Base-by-base conservation (phyloP, 176 grass and related monocot genomes). In the Cenchrus fungigraminus region DNA sequence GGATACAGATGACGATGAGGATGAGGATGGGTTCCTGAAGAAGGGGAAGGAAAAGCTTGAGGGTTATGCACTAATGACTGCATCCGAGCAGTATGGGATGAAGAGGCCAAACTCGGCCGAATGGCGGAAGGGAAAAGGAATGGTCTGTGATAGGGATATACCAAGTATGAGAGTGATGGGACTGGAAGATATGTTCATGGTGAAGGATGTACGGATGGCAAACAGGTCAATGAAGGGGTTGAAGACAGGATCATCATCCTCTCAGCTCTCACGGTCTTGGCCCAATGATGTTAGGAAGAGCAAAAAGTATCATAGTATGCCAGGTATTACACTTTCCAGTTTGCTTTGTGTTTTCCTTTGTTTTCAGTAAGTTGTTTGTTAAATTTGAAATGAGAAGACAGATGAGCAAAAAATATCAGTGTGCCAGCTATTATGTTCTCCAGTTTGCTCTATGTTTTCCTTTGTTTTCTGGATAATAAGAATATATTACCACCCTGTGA, bases 191-290 rank as follows among this genome's bases (percentile, higher is more conserved):
- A 32, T 91, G 59, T 66, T 95, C 63, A 74, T 77, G 65, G 68
- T 93, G 78, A 95, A 98, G 62, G 91, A 98, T 85, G 62, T 66
- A 25, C 60, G 91, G 60, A 74, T 82, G 86, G 55, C 78, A 59
- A 90, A 72, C 32, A 55, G 71, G 50, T 82, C 77, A 62, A 84
- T 77, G 50, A 88, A 91, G 73, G 80, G 79, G 12, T 55, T 3
- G 1, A 85, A 85, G 50, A 81, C 82, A 73, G 81, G 58, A 58
- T 87, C 84, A 43, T 83, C 86, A 22, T 90, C 92, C 44, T 90
- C 92, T 47, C 91, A 88, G 50, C 84, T 98, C 45, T 98, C 82
- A n/a, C 81, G 65, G 16, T 93, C 95, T 44, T 98, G 92, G 95
- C 92, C 92, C 73, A 83, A 80, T 10, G 89, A 91, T 52, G 74